Evolutionary conservation across 1,139 yeast species (phyloP), one percentile per base, ranked within the genome.

Genomic region (Lodderomyces metapsilosis): DNA sequence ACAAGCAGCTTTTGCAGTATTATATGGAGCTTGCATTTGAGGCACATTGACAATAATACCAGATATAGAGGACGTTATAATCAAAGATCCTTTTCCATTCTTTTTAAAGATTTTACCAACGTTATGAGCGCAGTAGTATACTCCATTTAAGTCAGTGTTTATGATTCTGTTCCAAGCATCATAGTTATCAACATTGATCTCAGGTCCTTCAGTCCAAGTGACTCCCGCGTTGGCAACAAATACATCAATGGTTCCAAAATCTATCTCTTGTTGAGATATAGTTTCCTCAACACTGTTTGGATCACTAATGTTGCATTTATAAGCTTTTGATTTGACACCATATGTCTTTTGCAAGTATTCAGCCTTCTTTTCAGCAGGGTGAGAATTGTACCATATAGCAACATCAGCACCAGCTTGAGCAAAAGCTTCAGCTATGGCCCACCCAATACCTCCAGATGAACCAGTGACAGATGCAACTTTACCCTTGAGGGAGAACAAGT

Each of bases 341-440:
- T 84, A 86, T 51, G 76, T 78, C 51, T 77, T 61, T 32, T 78
- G 63, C 30, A 88, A 69, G 38, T 67, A 71, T 47, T 69, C 71
- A 16, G 88, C 91, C 56, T 78, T 71, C 23, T 71, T 61, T 42
- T 79, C 82, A 7, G 86, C 76, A 24, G 86, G 80, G 48, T 79
- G 62, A 31, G 71, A 62, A 48, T 68, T 68, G 52, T 68, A 67
- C 95, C 95, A 87, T 54, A 88, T 74, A 48, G 91, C 92, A 36
- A 88, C 84, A 51, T 86, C 88, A 9, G 95, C 96, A 41, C 96
- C 96, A 4, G 94, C 95, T 66, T 87, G 94, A 39, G 94, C 91
- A 56, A 71, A 87, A 0, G 91, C 94, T 57, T 82, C 85, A 35
- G 95, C 96, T 21, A 87, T 88, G 5, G 87, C 88, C 50, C 67